Base-by-base conservation (phyloP, 2,329 filamentous ascomycete genomes). In the Hypoxylon sp. region DNA sequence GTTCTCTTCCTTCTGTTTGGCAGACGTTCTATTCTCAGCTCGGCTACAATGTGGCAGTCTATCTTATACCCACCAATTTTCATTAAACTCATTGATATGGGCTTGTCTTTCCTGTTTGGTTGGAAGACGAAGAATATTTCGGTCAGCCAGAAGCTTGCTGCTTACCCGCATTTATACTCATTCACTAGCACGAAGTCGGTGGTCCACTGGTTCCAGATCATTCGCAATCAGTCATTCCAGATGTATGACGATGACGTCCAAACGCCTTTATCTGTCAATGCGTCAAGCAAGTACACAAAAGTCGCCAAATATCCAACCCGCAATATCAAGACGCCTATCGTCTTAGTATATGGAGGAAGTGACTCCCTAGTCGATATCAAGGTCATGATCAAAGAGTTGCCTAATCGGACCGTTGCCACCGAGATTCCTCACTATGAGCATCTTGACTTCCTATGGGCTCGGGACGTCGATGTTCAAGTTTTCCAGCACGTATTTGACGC, bases 201-300 rank as follows among this genome's bases (percentile, higher is more conserved):
- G 8, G 96, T 99, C 0, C 96, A 99, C 78, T 99, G 96, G 96
- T 99, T 99, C 79, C 96, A 99, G 78, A 98, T 99, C 78, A 99
- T 99, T 75, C 91, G 96, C 71, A 98, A 95, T 76, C 93, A 94
- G 75, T 94, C 90, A 26, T 98, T 99, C 80, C 96, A 99, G 80
- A 98, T 99, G 93, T 98, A 94, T 80, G 96, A 99, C 78, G 96
- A 99, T 78, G 95, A 98, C 75, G 88, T 96, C 0, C 92, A 94
- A 63, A 91, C 91, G 29, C 91, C 91, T 0, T 84, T 97, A 66
- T 89, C 90, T 59, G 83, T 94, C 39, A 88, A 87, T 22, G 90
- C 90, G 3, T 87, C 87, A 59, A 90, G 88, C 76, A 94, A 95
- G 75, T 97, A 97, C 81, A 97, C 97, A 79, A 98, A 98, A 78